Percentiles rank a stretch among this genome's conserved stretches.
phyloP scores from a whole-genome alignment of 768 basidiomycete species.

The Chalciporus pseudorubinellus region DNA sequence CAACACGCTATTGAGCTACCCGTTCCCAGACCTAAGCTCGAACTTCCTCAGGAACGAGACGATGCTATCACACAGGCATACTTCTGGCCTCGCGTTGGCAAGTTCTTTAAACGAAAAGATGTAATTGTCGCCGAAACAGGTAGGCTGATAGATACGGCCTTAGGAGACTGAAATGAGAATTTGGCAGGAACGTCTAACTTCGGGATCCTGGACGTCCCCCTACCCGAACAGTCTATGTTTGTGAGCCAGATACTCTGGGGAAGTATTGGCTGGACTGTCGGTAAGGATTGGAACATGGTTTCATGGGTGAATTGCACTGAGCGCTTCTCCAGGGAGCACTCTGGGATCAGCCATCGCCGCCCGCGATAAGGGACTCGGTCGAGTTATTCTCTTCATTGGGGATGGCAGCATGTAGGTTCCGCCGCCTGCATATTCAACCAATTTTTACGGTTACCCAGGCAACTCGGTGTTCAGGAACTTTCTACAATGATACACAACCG shows the following conservation, averaged over 20 bases:
- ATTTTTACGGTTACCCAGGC: conserved; percentile 39
- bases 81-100: conserved; percentile 78
- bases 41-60: conserved; percentile 49
- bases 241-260: conserved; percentile 86
- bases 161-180: neutral
- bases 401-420: conserved; percentile 71
- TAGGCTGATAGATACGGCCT: conserved; percentile 10
- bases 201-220: conserved; percentile 76
- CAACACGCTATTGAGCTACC: conserved; percentile 39
- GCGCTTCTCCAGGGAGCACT: conserved; percentile 44
- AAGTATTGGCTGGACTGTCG: conserved; percentile 87
- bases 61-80: conserved; percentile 69
- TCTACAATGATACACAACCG: conserved; percentile 77
- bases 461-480: conserved; percentile 78
- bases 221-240: conserved; percentile 68
- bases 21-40: conserved; percentile 42
- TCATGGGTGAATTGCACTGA: too few species aligned
- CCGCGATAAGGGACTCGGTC: conserved; percentile 52
- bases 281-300: conserved; percentile 35
- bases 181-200: conserved; percentile 70
- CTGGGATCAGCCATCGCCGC: conserved; percentile 84
- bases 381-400: conserved; percentile 83
- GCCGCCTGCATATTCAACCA: neutral
- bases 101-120: conserved; percentile 70
- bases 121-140: conserved; percentile 90